Conservation (phyloP, 345 rosid genomes). For the Aquilaria yunnanensis region DNA sequence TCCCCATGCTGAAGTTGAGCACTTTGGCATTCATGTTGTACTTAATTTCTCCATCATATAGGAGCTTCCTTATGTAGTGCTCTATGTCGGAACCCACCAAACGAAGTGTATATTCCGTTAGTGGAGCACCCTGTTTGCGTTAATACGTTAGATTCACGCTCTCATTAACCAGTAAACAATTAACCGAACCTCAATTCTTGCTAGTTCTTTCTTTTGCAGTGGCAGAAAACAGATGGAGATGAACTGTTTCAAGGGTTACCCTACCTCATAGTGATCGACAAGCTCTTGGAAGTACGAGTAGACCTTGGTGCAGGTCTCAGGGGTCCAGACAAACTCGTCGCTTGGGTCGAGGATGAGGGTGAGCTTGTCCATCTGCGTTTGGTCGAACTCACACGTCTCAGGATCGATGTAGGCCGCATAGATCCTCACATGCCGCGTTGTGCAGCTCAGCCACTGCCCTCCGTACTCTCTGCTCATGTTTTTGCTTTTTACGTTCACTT, state of each 20-base stretch:
- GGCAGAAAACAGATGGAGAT: neutral
- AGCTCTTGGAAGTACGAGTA: conserved; percentile 86
- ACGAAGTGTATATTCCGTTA: conserved; percentile 86
- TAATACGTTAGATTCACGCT: neutral
- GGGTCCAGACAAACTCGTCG: conserved; percentile 77
- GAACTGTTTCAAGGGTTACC: neutral
- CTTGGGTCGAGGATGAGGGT: conserved; percentile 84
- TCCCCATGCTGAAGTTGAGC: conserved; percentile 93
- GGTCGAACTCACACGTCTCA: conserved; percentile 63
- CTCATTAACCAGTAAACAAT: neutral
- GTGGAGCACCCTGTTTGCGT: conserved; percentile 68
- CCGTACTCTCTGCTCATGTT: conserved; percentile 65
- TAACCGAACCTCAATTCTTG: neutral
- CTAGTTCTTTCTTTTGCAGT: neutral
- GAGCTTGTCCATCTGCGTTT: conserved; percentile 80
- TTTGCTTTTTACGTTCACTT: conserved; percentile 69
- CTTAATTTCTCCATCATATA: conserved; percentile 79
- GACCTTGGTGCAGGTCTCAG: conserved; percentile 61
- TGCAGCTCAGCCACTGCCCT: conserved; percentile 74
- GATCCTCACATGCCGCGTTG: conserved; percentile 66
- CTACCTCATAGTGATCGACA: conserved; percentile 93
- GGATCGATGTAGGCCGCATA: conserved; percentile 79
- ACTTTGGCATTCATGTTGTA: conserved; percentile 80
- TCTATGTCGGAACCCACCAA: conserved; percentile 87
- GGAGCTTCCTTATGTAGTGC: conserved; percentile 84